phyloP scores from a whole-genome alignment of 148 eudicot genomes.

The Cornus suecica region DNA sequence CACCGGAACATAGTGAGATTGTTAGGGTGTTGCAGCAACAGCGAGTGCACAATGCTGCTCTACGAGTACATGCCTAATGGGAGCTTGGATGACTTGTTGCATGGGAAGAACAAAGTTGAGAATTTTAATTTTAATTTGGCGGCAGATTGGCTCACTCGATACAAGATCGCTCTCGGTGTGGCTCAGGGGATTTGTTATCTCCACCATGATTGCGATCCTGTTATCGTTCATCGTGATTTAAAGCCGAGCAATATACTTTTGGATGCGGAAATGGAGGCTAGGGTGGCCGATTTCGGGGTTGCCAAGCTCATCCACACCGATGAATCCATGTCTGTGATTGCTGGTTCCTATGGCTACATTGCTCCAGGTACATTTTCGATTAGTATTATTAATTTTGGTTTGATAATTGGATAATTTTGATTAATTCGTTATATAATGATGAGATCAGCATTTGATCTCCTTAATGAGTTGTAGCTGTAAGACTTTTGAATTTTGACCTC shows the following conservation, averaged over 20 bases:
- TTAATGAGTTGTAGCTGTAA: too few species aligned
- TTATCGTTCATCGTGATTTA: slow-evolving; percentile 87
- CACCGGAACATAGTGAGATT: slow-evolving; percentile 87
- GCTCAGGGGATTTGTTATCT: slow-evolving; percentile 96
- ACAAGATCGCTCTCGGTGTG: slow-evolving; percentile 83
- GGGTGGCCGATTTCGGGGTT: slow-evolving; percentile 96
- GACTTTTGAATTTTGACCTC: too few species aligned
- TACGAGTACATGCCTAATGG: slow-evolving; percentile 99
- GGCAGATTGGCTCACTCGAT: slow-evolving; percentile 78
- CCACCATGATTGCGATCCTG: slow-evolving; percentile 93
- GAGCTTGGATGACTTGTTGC: slow-evolving; percentile 77
- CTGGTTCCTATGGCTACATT: slow-evolving; percentile 96
- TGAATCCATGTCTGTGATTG: slow-evolving; percentile 90
- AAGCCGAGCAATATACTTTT: slow-evolving; percentile 83
- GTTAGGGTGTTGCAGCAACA: slow-evolving; percentile 82
- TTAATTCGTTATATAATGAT: too few species aligned
- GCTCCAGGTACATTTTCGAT: slow-evolving; percentile 81
- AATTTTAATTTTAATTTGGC: too few species aligned
- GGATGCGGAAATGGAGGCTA: slow-evolving; percentile 86
- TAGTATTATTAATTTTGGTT: too few species aligned
- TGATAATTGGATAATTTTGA: too few species aligned
- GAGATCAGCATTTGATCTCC: too few species aligned
- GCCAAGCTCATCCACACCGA: slow-evolving; percentile 75
- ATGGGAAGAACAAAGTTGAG: slow-evolving; percentile 64
- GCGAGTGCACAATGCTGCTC: slow-evolving; percentile 67